These are phyloP conservation scores for Fusarium equiseti DNA, from an alignment of 2,329 filamentous ascomycete genomes.

Conservation along the genomic window DNA sequence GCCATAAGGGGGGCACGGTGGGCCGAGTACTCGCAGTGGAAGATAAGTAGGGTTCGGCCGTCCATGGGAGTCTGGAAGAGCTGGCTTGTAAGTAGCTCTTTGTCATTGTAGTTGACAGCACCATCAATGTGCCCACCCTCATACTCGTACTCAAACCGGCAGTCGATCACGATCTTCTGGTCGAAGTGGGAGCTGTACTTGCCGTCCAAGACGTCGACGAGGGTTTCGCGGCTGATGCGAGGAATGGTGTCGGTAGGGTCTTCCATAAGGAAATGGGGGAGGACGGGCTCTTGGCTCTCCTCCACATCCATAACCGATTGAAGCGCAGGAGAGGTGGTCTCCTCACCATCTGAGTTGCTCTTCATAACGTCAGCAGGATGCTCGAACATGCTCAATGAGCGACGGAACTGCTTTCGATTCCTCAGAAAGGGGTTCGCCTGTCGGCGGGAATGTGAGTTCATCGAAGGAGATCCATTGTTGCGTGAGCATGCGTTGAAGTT, in stretches of 20 bases:
- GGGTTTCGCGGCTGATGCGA: constrained; percentile 83
- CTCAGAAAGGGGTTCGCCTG: constrained; percentile 77
- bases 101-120: constrained; percentile 97
- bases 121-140: constrained; percentile 94
- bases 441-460: constrained; percentile 77
- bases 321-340: constrained; percentile 59
- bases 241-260: constrained; percentile 88
- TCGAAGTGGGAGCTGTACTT: constrained; percentile 82
- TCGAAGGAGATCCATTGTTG: constrained; percentile 78
- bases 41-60: constrained; percentile 83
- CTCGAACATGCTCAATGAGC: constrained; percentile 98
- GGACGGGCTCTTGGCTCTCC: constrained; percentile 75
- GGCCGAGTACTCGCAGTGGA: constrained; percentile 98
- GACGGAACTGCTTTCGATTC: constrained; percentile 87
- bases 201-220: constrained; percentile 89
- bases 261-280: constrained; percentile 87
- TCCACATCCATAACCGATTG: constrained; percentile 88
- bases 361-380: constrained; percentile 89
- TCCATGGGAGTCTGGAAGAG: constrained; percentile 78
- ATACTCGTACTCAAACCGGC: constrained; percentile 98
- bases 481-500: constrained; percentile 66
- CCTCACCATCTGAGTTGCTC: constrained; percentile 72
- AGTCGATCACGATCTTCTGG: constrained; percentile 90
- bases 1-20: constrained; percentile 97
- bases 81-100: constrained; percentile 83